These are phyloP conservation scores for Globisporangium barbulae DNA, from an alignment of 352 stramenopile genomes.

Conservation along the genomic window DNA sequence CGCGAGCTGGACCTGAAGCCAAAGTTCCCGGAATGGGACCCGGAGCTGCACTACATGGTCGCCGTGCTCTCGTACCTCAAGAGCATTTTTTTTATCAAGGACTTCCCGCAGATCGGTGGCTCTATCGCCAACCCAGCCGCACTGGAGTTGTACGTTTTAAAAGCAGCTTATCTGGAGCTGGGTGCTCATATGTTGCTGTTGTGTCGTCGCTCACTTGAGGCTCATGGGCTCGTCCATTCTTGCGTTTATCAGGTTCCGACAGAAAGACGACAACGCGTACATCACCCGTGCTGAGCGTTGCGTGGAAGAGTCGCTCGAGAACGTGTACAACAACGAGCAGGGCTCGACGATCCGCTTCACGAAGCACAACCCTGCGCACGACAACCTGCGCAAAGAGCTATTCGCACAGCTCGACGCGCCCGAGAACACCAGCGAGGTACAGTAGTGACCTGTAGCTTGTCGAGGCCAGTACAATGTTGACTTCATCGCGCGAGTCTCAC, in stretches of 20 bases:
- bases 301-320: conserved; percentile 92
- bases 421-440: conserved; percentile 4
- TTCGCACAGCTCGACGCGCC: conserved; percentile 58
- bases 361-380: conserved; percentile 77
- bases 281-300: conserved; percentile 88
- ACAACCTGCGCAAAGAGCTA: conserved; percentile 76
- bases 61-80: conserved; percentile 96
- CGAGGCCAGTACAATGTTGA: too few species aligned
- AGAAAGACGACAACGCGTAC: conserved; percentile 82
- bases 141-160: conserved; percentile 71
- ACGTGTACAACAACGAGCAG: conserved; percentile 92
- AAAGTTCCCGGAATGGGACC: conserved; percentile 93
- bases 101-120: conserved; percentile 61
- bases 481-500: not conserved
- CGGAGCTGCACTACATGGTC: conserved; percentile 94
- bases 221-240: not conserved
- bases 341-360: conserved; percentile 88
- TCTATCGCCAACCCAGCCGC: conserved; percentile 81
- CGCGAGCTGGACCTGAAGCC: conserved; percentile 90
- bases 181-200: not conserved
- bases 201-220: not conserved
- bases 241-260: conserved; percentile 45
- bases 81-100: conserved; percentile 98
- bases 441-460: not conserved
- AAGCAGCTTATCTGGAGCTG: not conserved